A percentile compares a stretch with the other conserved stretches of the same genome.
Evolutionary conservation across 305 asterid genomes (phyloP).

Genomic region (Plantago lanceolata): DNA sequence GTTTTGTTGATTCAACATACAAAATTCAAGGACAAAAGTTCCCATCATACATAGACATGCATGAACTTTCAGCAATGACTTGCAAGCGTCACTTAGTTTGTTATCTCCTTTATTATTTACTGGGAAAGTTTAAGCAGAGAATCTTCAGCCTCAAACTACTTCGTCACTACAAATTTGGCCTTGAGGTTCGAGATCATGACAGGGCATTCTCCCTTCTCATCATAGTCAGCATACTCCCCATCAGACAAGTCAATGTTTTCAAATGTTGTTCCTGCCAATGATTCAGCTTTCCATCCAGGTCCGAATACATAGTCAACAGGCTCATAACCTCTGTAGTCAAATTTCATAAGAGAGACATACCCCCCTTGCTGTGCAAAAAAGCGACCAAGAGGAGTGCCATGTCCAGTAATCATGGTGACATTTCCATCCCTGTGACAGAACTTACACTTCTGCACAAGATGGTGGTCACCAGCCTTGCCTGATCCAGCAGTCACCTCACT

Average conservation of each 20-base stretch:
- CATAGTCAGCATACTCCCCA: slow-evolving; percentile 75
- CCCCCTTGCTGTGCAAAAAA: slow-evolving; percentile 44
- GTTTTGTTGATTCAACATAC: too few relatives aligned
- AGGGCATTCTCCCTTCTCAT: slow-evolving; percentile 85
- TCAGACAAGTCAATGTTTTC: slow-evolving; percentile 63
- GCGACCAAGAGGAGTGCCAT: slow-evolving; percentile 68
- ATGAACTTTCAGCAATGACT: neutral
- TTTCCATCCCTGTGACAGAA: slow-evolving; percentile 86
- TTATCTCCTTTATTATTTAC: slow-evolving; percentile 1
- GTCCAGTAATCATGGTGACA: slow-evolving; percentile 65
- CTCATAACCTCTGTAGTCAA: slow-evolving; percentile 91
- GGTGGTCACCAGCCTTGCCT: slow-evolving; percentile 54
- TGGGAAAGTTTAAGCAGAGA: neutral
- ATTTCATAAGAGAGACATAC: slow-evolving; percentile 65
- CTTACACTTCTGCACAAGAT: slow-evolving; percentile 90
- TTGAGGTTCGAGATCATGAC: slow-evolving; percentile 80
- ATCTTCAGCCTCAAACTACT: slow-evolving; percentile 32
- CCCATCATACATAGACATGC: neutral
- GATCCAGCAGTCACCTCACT: slow-evolving; percentile 59
- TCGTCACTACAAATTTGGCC: slow-evolving; percentile 52
- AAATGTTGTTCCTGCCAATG: slow-evolving; percentile 76
- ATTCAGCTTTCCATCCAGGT: slow-evolving; percentile 74
- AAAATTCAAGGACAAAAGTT: too few relatives aligned
- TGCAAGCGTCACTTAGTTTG: neutral
- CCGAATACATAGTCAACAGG: slow-evolving; percentile 74